phyloP scores from a whole-genome alignment of 768 basidiomycete genomes.

The Podaxis pistillaris region DNA sequence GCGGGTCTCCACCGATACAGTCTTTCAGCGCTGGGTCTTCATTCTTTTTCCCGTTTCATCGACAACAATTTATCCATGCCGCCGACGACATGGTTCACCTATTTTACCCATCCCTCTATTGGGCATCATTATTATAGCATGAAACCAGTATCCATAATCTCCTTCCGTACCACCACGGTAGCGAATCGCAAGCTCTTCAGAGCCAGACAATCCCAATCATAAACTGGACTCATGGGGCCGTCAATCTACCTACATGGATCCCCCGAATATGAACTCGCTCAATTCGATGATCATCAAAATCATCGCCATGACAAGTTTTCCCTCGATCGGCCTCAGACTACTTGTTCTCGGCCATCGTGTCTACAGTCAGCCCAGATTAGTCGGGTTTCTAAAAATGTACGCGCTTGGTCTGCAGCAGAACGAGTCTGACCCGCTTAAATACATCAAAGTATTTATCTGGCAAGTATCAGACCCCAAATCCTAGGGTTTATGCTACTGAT shows the following conservation, averaged over 20 bases:
- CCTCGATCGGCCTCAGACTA: not conserved
- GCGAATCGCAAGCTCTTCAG: not conserved
- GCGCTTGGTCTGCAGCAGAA: not conserved
- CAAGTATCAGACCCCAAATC: not conserved
- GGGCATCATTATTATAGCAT: too few species aligned
- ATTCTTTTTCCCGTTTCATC: not conserved
- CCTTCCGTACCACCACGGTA: too few species aligned
- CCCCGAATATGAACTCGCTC: not conserved
- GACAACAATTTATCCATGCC: not conserved
- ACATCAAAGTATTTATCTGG: not conserved
- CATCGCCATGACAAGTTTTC: constrained; percentile 4
- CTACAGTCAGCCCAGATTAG: not conserved
- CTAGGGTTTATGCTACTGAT: not conserved
- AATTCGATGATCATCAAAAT: not conserved
- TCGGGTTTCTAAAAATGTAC: not conserved
- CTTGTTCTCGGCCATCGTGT: constrained; percentile 3
- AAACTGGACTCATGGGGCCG: not conserved
- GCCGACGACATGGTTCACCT: not conserved
- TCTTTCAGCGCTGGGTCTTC: not conserved
- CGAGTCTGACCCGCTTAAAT: not conserved
- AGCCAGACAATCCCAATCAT: not conserved
- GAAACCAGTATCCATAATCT: too few species aligned
- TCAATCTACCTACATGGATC: not conserved
- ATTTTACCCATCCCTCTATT: too few species aligned
- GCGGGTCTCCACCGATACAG: not conserved